Evolutionary conservation across 2,329 filamentous ascomycete species (phyloP).

Genomic region (Xylariaceae sp.): DNA sequence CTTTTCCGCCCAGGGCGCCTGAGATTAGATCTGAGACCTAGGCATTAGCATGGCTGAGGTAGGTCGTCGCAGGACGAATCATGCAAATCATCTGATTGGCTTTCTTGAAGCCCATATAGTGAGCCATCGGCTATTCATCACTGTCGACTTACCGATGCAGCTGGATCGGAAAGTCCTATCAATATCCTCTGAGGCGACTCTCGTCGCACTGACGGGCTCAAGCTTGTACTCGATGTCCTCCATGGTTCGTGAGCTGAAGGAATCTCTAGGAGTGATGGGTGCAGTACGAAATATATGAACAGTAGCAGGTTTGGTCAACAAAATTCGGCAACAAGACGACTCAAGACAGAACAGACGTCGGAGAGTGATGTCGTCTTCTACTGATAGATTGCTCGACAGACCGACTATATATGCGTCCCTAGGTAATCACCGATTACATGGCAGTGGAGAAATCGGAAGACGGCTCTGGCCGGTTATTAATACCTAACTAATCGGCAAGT

Average conservation of each 20-base stretch:
- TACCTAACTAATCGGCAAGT: no score
- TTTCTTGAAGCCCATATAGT: not conserved
- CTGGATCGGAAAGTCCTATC: constrained; percentile 57
- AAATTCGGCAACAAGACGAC: not conserved
- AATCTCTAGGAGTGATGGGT: not conserved
- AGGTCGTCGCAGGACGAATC: not conserved
- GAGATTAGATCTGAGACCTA: constrained; percentile 52
- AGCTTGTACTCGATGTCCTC: constrained; percentile 51
- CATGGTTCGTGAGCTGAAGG: constrained; percentile 18
- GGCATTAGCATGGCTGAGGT: constrained; percentile 15
- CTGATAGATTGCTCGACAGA: no score
- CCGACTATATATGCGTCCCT: not conserved
- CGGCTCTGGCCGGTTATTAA: constrained; percentile 22
- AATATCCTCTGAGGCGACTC: constrained; percentile 49
- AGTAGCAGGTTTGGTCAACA: not conserved
- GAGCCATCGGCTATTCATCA: not conserved
- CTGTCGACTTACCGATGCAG: constrained; percentile 50
- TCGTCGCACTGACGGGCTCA: constrained; percentile 47
- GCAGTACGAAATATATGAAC: not conserved
- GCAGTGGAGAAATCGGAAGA: constrained; percentile 20
- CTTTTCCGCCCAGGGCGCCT: constrained; percentile 55
- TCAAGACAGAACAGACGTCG: not conserved
- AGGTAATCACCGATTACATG: not conserved
- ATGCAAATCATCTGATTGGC: not conserved
- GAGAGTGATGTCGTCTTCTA: no score